phyloP scores from a whole-genome alignment of 352 stramenopile genomes.

The Globisporangium takayamanum region DNA sequence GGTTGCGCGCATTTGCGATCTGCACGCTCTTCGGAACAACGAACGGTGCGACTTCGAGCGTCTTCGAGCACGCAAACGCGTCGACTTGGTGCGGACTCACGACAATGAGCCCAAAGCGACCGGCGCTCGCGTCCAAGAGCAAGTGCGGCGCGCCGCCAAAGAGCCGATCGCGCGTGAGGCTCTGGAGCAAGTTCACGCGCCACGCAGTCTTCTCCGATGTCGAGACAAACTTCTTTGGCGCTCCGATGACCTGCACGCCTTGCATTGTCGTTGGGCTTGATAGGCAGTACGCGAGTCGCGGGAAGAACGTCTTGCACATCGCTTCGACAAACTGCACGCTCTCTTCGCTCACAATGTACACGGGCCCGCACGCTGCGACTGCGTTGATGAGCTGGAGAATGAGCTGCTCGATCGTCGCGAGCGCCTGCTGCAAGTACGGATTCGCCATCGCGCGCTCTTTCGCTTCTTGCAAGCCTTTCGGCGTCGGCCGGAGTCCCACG shows the following conservation, averaged over 20 bases:
- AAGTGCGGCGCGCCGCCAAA: constrained; percentile 40
- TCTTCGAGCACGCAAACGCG: constrained; percentile 40
- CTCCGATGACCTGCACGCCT: constrained; percentile 54
- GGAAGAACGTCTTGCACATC: constrained; percentile 57
- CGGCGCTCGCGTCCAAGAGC: constrained; percentile 26
- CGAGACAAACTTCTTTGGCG: constrained; percentile 47
- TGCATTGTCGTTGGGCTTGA: constrained; percentile 37
- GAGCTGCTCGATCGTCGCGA: constrained; percentile 55
- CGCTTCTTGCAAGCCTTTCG: constrained; percentile 31
- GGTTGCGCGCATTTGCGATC: constrained; percentile 38
- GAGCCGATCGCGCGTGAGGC: constrained; percentile 47
- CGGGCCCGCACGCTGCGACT: constrained; percentile 36
- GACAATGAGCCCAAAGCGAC: constrained; percentile 54
- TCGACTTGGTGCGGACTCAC: constrained; percentile 54
- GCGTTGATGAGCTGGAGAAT: constrained; percentile 45
- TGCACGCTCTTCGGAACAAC: constrained; percentile 54
- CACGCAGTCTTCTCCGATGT: constrained; percentile 43
- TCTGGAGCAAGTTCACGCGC: constrained; percentile 46
- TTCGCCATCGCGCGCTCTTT: constrained; percentile 40
- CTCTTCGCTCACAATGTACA: constrained; percentile 66
- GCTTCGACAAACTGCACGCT: constrained; percentile 54
- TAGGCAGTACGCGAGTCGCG: constrained; percentile 54
- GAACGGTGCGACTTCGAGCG: constrained; percentile 49
- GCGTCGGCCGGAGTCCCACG: constrained; percentile 34
- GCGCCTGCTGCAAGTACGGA: constrained; percentile 36